Percentiles rank a stretch among this genome's conserved stretches.
phyloP scores from a whole-genome alignment of 176 grass and related monocot genomes.

The Oryza glumipatula region DNA sequence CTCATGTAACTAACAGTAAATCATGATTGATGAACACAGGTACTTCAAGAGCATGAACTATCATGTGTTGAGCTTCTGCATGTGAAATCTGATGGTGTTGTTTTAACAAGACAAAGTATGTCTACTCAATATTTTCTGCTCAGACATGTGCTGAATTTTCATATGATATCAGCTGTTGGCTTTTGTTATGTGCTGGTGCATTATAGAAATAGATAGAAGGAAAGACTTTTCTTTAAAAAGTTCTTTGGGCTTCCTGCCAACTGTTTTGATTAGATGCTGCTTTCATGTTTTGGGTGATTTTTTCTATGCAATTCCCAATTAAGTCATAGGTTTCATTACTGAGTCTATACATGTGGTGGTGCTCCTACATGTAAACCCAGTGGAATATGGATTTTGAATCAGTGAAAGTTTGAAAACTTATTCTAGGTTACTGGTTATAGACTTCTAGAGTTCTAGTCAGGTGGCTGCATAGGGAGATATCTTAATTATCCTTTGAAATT shows the following conservation, averaged over 20 bases:
- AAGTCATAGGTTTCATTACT: slow-evolving; percentile 22
- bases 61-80: slow-evolving; percentile 86
- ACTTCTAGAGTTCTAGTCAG: slow-evolving; percentile 7
- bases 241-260: background rate
- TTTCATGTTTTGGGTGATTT: background rate
- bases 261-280: background rate
- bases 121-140: slow-evolving; percentile 3
- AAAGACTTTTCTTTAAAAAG: slow-evolving; percentile 5
- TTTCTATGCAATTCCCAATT: background rate
- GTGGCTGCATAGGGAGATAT: background rate
- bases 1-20: slow-evolving; percentile 5
- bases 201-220: background rate
- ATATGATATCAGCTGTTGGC: background rate
- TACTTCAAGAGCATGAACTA: slow-evolving; percentile 76
- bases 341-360: background rate
- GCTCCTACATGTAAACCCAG: background rate
- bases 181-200: background rate
- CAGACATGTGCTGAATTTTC: slow-evolving; percentile 15
- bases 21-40: slow-evolving; percentile 53
- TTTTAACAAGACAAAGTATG: slow-evolving; percentile 93
- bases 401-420: slow-evolving; percentile 17
- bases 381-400: slow-evolving; percentile 20
- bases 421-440: background rate
- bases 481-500: background rate
- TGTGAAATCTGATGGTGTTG: slow-evolving; percentile 79